These are phyloP conservation scores for Phytophthora tubulina DNA, from an alignment of 352 stramenopile species.

Conservation along the genomic window DNA sequence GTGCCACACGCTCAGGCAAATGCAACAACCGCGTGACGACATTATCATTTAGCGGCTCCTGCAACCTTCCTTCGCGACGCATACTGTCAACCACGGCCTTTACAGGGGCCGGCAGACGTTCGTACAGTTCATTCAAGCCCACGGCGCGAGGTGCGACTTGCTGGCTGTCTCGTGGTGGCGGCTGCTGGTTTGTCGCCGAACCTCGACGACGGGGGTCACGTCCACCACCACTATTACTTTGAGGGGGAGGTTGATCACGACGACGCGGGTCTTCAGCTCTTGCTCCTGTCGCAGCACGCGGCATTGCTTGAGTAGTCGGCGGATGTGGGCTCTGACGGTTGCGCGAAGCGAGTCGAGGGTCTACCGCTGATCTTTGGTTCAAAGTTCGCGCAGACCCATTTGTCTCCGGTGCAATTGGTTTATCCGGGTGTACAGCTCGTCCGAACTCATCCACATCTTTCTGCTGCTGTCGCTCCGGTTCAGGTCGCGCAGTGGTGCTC, in stretches of 20 bases:
- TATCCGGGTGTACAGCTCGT: slow-evolving; percentile 40
- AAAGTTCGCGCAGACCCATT: slow-evolving; percentile 9
- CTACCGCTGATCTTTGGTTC: slow-evolving; percentile 21
- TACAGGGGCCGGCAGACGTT: slow-evolving; percentile 60
- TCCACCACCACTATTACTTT: slow-evolving; percentile 30
- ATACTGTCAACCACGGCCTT: slow-evolving; percentile 66
- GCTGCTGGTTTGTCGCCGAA: slow-evolving; percentile 23
- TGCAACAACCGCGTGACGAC: slow-evolving; percentile 76
- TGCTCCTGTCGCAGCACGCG: slow-evolving; percentile 3
- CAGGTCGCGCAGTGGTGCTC: slow-evolving; percentile 7
- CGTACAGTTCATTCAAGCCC: slow-evolving; percentile 60
- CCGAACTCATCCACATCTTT: slow-evolving; percentile 71
- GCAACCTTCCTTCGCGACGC: slow-evolving; percentile 58
- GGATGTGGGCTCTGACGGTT: slow-evolving; percentile 23
- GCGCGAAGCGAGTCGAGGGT: slow-evolving; percentile 39
- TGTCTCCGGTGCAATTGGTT: slow-evolving; percentile 13
- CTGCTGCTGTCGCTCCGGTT: slow-evolving; percentile 22
- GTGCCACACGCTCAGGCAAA: slow-evolving; percentile 67
- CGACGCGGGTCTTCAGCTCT: slow-evolving; percentile 49
- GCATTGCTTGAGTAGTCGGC: slow-evolving; percentile 15
- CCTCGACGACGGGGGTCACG: slow-evolving; percentile 55
- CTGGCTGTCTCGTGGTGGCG: slow-evolving; percentile 15
- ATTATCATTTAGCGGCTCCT: slow-evolving; percentile 80
- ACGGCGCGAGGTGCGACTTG: slow-evolving; percentile 9
- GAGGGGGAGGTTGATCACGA: slow-evolving; percentile 32